Conservation (phyloP, 2,329 filamentous ascomycete genomes). For the Fusarium sp. region DNA sequence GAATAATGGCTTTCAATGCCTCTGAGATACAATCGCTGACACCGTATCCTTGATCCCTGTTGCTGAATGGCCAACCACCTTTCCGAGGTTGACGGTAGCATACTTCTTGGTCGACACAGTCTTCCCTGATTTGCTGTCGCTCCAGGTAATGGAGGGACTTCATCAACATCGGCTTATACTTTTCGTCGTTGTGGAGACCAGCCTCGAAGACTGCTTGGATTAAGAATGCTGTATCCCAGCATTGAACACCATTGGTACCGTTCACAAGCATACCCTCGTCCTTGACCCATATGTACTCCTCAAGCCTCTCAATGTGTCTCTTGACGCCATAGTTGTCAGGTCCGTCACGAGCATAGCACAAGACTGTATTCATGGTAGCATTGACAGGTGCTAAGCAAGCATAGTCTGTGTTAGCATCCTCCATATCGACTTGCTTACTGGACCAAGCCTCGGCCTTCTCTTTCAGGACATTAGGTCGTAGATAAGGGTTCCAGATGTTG, state of each 20-base stretch:
- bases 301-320: conserved; percentile 82
- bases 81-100: conserved; percentile 93
- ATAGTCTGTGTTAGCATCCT: conserved; percentile 93
- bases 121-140: conserved; percentile 88
- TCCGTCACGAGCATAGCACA: conserved; percentile 87
- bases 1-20: conserved; percentile 86
- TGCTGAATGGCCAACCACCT: conserved; percentile 97
- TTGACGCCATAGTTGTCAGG: conserved; percentile 78
- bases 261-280: conserved; percentile 93
- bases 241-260: conserved; percentile 97
- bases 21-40: conserved; percentile 96
- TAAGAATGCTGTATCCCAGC: conserved; percentile 93
- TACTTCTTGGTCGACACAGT: conserved; percentile 79
- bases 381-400: conserved; percentile 90
- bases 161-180: conserved; percentile 85
- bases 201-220: conserved; percentile 86
- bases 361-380: conserved; percentile 88
- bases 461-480: conserved; percentile 75
- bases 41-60: conserved; percentile 89
- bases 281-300: conserved; percentile 94
- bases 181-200: conserved; percentile 80
- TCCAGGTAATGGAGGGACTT: conserved; percentile 90
- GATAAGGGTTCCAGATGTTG: conserved; percentile 82
- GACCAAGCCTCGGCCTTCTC: conserved; percentile 83
- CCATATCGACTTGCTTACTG: conserved; percentile 87